A percentile compares a stretch with the other conserved stretches of the same genome.
phyloP scores from a whole-genome alignment of 2,329 filamentous ascomycete genomes.

The Cladophialophora psammophila region DNA sequence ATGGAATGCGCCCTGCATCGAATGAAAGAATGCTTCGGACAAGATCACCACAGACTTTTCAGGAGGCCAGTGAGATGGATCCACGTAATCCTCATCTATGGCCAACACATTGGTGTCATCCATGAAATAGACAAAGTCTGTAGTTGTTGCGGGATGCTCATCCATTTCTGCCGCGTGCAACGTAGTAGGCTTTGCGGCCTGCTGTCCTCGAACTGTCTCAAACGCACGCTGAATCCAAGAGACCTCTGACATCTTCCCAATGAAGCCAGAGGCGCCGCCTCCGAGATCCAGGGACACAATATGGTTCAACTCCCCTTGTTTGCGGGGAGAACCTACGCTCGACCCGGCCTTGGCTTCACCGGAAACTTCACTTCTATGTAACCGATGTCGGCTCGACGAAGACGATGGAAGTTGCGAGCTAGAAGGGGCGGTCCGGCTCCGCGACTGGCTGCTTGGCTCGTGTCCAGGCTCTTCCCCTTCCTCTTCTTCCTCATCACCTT shows the following conservation, averaged over 20 bases:
- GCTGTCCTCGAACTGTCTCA: not conserved
- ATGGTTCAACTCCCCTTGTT: constrained; percentile 26
- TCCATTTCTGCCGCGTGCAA: constrained; percentile 19
- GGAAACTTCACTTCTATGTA: not conserved
- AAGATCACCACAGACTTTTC: constrained; percentile 23
- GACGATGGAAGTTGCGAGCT: constrained; percentile 2
- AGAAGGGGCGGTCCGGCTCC: constrained; percentile 5
- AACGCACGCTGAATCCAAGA: constrained; percentile 36
- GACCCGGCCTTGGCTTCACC: constrained; percentile 24
- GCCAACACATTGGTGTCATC: constrained; percentile 35
- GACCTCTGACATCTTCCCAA: constrained; percentile 38
- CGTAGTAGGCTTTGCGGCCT: not conserved
- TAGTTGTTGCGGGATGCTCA: constrained; percentile 13
- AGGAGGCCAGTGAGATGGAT: constrained; percentile 29
- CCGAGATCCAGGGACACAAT: constrained; percentile 32
- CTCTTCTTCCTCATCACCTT: not conserved
- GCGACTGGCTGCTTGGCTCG: constrained; percentile 22
- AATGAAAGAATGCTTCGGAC: constrained; percentile 35
- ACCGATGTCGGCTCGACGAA: not conserved
- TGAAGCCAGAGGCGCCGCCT: constrained; percentile 31
- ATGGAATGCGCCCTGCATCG: constrained; percentile 31
- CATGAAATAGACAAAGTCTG: constrained; percentile 34
- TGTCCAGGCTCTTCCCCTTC: constrained; percentile 1
- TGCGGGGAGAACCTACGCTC: constrained; percentile 31
- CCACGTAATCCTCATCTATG: constrained; percentile 37